phyloP scores from a whole-genome alignment of 1,284 basidiomycete genomes.

The Malassezia arunalokei region DNA sequence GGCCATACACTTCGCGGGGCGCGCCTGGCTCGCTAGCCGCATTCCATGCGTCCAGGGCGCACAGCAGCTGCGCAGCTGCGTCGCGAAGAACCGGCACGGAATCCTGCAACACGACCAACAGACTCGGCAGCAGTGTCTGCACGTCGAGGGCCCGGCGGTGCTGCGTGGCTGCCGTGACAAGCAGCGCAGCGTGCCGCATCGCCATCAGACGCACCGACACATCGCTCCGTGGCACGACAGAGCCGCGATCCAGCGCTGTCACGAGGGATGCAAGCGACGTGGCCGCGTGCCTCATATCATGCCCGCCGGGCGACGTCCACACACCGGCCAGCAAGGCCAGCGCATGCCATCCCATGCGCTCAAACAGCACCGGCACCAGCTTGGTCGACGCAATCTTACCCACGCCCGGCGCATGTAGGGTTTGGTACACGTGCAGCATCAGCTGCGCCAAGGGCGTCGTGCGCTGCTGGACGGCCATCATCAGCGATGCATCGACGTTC shows the following conservation, averaged over 20 bases:
- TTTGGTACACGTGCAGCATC: slow-evolving; percentile 7
- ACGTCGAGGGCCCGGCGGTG: slow-evolving; percentile 8
- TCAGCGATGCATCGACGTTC: slow-evolving; percentile 5
- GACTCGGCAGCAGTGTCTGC: slow-evolving; percentile 52
- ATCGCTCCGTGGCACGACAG: slow-evolving; percentile 61
- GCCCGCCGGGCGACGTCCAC: slow-evolving; percentile 3
- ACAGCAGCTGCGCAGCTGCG: slow-evolving; percentile 56
- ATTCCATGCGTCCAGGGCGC: slow-evolving; percentile 48
- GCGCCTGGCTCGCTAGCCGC: slow-evolving; percentile 36
- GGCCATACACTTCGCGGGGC: slow-evolving; percentile 60
- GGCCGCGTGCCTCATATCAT: neutral
- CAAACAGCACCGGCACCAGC: slow-evolving; percentile 9
- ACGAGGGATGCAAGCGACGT: slow-evolving; percentile 3
- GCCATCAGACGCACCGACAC: slow-evolving; percentile 70
- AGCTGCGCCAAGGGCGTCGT: slow-evolving; percentile 6
- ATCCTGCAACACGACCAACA: slow-evolving; percentile 32
- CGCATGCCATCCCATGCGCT: neutral
- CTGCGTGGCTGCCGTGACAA: neutral
- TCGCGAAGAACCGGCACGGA: slow-evolving; percentile 57
- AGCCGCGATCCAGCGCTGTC: slow-evolving; percentile 20
- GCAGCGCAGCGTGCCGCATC: slow-evolving; percentile 3
- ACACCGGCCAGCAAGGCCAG: slow-evolving; percentile 11
- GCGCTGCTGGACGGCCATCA: slow-evolving; percentile 12
- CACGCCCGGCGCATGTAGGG: slow-evolving; percentile 9
- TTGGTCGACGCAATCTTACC: neutral